Evolutionary conservation across 1,139 yeast species (phyloP).

Genomic region (Geotrichum restrictum): DNA sequence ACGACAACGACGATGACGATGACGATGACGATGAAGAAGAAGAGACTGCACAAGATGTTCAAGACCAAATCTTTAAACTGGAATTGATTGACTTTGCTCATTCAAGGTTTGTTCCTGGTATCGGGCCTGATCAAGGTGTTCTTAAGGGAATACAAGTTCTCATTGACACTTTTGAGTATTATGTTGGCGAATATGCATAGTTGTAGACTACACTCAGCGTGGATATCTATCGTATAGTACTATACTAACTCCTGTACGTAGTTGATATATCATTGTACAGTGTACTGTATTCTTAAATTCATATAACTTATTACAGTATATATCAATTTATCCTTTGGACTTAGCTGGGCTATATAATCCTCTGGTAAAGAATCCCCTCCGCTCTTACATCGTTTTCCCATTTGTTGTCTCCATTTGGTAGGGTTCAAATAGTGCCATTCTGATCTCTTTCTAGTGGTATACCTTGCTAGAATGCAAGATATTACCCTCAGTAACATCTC

Average conservation of each 20-base stretch:
- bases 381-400: too few relatives aligned
- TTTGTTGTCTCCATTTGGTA: too few relatives aligned
- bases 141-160: conserved; percentile 64
- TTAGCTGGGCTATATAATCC: background rate
- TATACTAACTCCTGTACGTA: too few relatives aligned
- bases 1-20: conserved; percentile 30
- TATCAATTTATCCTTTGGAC: background rate
- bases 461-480: too few relatives aligned
- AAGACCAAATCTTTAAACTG: conserved; percentile 48
- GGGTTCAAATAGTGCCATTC: too few relatives aligned
- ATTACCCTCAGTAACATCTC: too few relatives aligned
- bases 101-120: conserved; percentile 57
- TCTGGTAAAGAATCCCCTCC: too few relatives aligned
- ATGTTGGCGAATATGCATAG: background rate
- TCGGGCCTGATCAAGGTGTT: conserved; percentile 69
- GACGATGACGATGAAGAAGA: conserved; percentile 34
- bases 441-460: too few relatives aligned
- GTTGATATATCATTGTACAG: too few relatives aligned
- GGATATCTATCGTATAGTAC: too few relatives aligned
- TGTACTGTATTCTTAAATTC: background rate
- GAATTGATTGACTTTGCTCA: conserved; percentile 89
- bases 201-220: too few relatives aligned
- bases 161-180: conserved; percentile 37
- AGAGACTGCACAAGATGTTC: conserved; percentile 28
- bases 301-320: background rate